Evolutionary conservation across 371 early-diverging fungal genomes (phyloP).

Genomic region (Nematocida sp.): DNA sequence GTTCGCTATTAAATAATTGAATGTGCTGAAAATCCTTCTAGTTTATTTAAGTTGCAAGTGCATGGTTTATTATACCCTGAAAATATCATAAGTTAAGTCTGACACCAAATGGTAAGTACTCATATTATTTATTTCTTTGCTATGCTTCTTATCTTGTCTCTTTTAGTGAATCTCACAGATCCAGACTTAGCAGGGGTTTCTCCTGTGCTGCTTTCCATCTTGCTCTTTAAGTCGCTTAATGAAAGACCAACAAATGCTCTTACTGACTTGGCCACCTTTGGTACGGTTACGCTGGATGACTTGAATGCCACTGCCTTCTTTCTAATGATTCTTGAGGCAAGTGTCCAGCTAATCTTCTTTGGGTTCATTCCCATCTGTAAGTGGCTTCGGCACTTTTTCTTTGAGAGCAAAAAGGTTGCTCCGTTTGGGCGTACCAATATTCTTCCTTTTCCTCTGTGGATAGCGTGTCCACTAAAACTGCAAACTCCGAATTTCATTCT

Average conservation of each 20-base stretch:
- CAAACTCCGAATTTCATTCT: slow-evolving; percentile 59
- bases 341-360: slow-evolving; percentile 53
- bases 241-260: slow-evolving; percentile 58
- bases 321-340: slow-evolving; percentile 46
- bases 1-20: no score
- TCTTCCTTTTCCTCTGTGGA: slow-evolving; percentile 59
- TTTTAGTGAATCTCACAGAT: slow-evolving; percentile 35
- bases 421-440: slow-evolving; percentile 44
- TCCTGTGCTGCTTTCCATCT: slow-evolving; percentile 14
- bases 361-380: slow-evolving; percentile 54
- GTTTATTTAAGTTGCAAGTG: no score
- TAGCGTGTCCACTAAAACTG: slow-evolving; percentile 59
- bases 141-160: slow-evolving; percentile 42
- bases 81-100: background rate
- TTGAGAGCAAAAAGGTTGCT: slow-evolving; percentile 43
- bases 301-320: slow-evolving; percentile 59
- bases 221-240: slow-evolving; percentile 51
- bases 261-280: slow-evolving; percentile 52
- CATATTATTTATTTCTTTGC: slow-evolving; percentile 30
- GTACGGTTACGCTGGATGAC: slow-evolving; percentile 31
- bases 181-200: background rate
- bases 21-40: no score
- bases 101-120: background rate
- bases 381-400: slow-evolving; percentile 48
- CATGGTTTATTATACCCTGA: no score